Evolutionary conservation across 129 eudicot species (phyloP), one percentile per base, ranked within the genome.

Genomic region (Centaurea solstitialis): DNA sequence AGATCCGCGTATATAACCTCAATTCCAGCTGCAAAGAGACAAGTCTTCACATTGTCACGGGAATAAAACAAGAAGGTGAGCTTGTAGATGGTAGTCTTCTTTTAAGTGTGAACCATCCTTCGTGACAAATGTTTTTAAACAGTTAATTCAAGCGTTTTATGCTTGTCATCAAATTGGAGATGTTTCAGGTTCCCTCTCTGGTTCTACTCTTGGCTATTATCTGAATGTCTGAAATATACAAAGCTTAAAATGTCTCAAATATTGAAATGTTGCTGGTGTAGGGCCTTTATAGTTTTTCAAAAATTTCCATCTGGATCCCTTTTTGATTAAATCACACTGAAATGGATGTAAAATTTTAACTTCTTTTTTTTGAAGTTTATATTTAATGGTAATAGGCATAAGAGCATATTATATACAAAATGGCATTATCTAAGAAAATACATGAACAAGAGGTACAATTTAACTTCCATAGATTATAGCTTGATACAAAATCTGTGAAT

Each of bases 1-100:
- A 94, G 98, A 87, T 94, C 41, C 87, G 84, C 70, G 72, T 94
- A 50, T 92, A 92, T 77, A 74, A 85, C 78, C 86, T 94, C 75
- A 75, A 35, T 80, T 76, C 81, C 28, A 86, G 89, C 79, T 79
- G 53, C 7, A 82, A 83, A 33, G 90, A 82, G 13, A 79, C 87
- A 39, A 80, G 68, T 82, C 87, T 87, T 85, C 91, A 86, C 85
- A 64, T 85, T 64, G 83, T 90, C 82, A 81, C 89, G 20, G 91
- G 81, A 80, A 72, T 62, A 68, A 84, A 85, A 82, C 86, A 76
- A 70, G 92, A 92, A 89, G 97, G 99, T 94, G 80, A 82, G 65
- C 24, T 75, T 80, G 22, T 81, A 76, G 50, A 13, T 68, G 20
- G 8, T 7, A 18, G 13, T 6, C 33, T 17, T 18, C 68, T 50